Conservation (phyloP, 2,329 filamentous ascomycete species). For the Fusarium sp. region DNA sequence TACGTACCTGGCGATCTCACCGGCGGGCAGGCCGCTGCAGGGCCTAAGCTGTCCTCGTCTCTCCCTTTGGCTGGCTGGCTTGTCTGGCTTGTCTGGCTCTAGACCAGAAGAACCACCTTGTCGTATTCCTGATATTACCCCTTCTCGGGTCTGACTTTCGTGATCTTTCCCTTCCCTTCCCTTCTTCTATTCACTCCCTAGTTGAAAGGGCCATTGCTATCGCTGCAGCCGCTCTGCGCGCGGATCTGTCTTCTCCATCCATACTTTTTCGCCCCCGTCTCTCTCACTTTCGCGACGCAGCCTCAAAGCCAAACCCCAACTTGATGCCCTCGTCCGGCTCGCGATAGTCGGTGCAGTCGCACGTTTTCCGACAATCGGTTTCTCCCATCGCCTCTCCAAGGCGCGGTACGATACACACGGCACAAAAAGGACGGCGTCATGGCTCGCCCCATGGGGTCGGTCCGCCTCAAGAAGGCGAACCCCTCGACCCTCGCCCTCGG, state of each 20-base stretch:
- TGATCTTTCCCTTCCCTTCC: conserved; percentile 28
- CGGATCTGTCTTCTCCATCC: too few relatives aligned
- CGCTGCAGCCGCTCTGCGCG: background rate
- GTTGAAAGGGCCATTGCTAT: conserved; percentile 10
- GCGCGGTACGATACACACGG: conserved; percentile 16
- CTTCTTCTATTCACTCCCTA: conserved; percentile 12
- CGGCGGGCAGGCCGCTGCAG: too few relatives aligned
- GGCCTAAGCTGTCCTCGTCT: conserved; percentile 46
- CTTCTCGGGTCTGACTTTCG: conserved; percentile 37
- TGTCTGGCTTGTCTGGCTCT: conserved; percentile 34
- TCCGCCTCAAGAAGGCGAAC: conserved; percentile 85
- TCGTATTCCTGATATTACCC: conserved; percentile 45
- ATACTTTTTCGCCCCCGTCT: conserved; percentile 16
- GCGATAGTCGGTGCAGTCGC: conserved; percentile 43
- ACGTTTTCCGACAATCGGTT: conserved; percentile 14
- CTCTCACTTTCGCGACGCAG: conserved; percentile 28
- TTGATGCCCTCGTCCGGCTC: conserved; percentile 44
- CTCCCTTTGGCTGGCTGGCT: conserved; percentile 44
- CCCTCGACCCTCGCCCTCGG: conserved; percentile 83
- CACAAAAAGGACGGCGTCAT: conserved; percentile 53
- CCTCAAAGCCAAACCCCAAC: conserved; percentile 31
- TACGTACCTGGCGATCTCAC: background rate
- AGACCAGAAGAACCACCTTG: conserved; percentile 34
- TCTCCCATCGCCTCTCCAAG: conserved; percentile 6
- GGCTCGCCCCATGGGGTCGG: conserved; percentile 73